These are phyloP conservation scores for Dendrocalamus sinicus DNA, from an alignment of 176 grass and related monocot species.

Conservation along the genomic window DNA sequence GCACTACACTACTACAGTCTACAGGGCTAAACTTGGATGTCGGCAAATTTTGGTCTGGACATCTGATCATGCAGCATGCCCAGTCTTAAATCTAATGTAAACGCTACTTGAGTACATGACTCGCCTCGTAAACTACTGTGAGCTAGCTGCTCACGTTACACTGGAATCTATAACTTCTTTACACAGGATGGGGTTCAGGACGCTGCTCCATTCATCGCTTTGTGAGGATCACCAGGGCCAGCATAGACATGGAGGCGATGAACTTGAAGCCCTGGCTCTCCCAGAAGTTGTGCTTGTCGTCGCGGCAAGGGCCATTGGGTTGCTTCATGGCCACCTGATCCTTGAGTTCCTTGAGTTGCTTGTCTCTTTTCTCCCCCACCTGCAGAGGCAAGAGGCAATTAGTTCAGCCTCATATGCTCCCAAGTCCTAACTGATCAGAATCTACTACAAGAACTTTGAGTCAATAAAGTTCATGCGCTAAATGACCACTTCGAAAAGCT, in stretches of 20 bases:
- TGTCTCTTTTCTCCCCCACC: slow-evolving; percentile 88
- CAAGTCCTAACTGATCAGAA: not conserved
- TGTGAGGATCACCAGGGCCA: slow-evolving; percentile 65
- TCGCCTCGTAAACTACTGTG: slow-evolving; percentile 39
- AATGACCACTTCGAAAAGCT: not conserved
- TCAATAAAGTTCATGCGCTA: not conserved
- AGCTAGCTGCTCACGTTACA: slow-evolving; percentile 56
- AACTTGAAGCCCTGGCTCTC: slow-evolving; percentile 83
- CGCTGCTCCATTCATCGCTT: slow-evolving; percentile 55
- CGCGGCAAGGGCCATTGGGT: not conserved
- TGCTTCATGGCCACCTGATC: slow-evolving; percentile 70
- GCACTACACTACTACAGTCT: slow-evolving; percentile 15
- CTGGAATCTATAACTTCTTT: slow-evolving; percentile 45
- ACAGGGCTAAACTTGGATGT: slow-evolving; percentile 41
- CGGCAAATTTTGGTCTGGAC: slow-evolving; percentile 35
- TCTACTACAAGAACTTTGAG: not conserved
- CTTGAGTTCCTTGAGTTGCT: slow-evolving; percentile 84
- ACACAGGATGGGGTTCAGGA: slow-evolving; percentile 18
- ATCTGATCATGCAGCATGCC: slow-evolving; percentile 26
- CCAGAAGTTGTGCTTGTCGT: slow-evolving; percentile 70
- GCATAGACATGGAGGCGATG: slow-evolving; percentile 77
- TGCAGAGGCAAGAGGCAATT: slow-evolving; percentile 44
- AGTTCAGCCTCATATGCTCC: not conserved
- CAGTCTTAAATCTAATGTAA: slow-evolving; percentile 30
- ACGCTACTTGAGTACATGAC: not conserved